phyloP scores from a whole-genome alignment of 108 stramenopile genomes.

The Cyclotella distinguenda region DNA sequence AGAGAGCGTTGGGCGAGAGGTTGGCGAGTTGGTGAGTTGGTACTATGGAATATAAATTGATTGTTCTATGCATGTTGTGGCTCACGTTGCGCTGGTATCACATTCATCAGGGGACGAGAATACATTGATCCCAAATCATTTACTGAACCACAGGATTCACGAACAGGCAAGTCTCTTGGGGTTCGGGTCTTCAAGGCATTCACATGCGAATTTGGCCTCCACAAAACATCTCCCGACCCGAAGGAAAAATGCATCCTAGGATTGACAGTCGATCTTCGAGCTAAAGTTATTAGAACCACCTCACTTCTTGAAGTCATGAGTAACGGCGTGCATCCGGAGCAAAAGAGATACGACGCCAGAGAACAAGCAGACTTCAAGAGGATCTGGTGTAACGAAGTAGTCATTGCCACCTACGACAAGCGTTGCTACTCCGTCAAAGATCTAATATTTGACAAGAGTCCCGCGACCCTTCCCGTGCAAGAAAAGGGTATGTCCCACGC shows the following conservation, averaged over 20 bases:
- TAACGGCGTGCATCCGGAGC: slow-evolving; percentile 14
- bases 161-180: slow-evolving; percentile 41
- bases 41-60: not conserved
- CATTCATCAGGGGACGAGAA: slow-evolving; percentile 39
- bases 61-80: not conserved
- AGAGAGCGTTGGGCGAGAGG: slow-evolving; percentile 55
- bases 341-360: slow-evolving; percentile 6
- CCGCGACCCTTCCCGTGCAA: slow-evolving; percentile 47
- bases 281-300: slow-evolving; percentile 55
- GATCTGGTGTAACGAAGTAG: slow-evolving; percentile 53
- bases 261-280: slow-evolving; percentile 63
- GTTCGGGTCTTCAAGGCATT: slow-evolving; percentile 57
- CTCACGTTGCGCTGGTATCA: not conserved
- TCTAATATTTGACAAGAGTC: slow-evolving; percentile 48
- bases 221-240: slow-evolving; percentile 9
- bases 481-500: slow-evolving; percentile 52
- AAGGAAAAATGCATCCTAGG: slow-evolving; percentile 21
- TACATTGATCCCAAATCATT: slow-evolving; percentile 54
- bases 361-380: slow-evolving; percentile 28
- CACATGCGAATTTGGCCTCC: slow-evolving; percentile 49
- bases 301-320: slow-evolving; percentile 47
- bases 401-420: slow-evolving; percentile 65
- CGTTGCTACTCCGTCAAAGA: slow-evolving; percentile 44
- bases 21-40: slow-evolving; percentile 44
- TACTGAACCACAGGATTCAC: slow-evolving; percentile 44